Evolutionary conservation across 108 stramenopile species (phyloP).

Genomic region (Discostella pseudostelligera): DNA sequence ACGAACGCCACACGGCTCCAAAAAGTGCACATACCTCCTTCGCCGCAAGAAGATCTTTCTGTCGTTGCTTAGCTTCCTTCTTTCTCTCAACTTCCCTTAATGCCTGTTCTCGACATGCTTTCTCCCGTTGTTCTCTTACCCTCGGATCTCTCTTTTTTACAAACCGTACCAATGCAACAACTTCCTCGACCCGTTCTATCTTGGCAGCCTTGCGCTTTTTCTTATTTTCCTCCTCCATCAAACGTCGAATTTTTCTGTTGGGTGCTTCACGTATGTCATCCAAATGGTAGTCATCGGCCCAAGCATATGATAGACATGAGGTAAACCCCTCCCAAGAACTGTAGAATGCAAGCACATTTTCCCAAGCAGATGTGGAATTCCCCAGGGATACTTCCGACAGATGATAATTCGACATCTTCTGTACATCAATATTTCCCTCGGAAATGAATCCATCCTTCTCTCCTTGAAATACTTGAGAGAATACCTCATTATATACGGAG

Average conservation of each 20-base stretch:
- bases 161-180: conserved; percentile 73
- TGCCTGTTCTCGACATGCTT: conserved; percentile 51
- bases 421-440: conserved; percentile 55
- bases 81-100: conserved; percentile 50
- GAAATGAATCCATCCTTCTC: conserved; percentile 58
- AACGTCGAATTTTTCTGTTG: conserved; percentile 70
- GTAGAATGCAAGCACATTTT: conserved; percentile 65
- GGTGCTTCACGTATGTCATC: conserved; percentile 64
- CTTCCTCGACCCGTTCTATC: conserved; percentile 69
- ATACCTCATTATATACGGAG: conserved; percentile 60
- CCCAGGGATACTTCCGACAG: conserved; percentile 65
- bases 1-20: too few relatives aligned
- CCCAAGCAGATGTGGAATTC: conserved; percentile 53
- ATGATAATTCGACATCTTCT: conserved; percentile 33
- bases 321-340: conserved; percentile 79
- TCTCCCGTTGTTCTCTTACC: conserved; percentile 51
- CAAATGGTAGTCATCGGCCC: conserved; percentile 73
- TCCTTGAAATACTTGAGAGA: conserved; percentile 61
- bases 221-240: conserved; percentile 87
- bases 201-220: conserved; percentile 74
- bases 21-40: conserved; percentile 42
- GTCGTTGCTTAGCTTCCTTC: conserved; percentile 46
- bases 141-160: conserved; percentile 87
- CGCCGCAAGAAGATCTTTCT: conserved; percentile 49
- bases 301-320: conserved; percentile 71